Evolutionary conservation across 176 grass and related monocot genomes (phyloP).

Genomic region (Coix lacrymajobi): DNA sequence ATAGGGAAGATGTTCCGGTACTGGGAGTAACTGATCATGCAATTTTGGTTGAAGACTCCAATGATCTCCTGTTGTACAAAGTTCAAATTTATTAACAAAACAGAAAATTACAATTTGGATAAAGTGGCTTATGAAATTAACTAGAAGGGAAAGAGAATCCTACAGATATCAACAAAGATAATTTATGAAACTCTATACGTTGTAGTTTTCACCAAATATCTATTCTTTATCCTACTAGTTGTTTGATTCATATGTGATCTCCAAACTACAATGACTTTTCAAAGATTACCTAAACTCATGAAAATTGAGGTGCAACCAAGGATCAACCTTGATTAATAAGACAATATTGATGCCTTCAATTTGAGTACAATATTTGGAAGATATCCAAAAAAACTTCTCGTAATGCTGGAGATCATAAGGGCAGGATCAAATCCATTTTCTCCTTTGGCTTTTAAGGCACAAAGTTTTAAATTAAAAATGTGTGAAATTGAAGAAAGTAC

Average conservation of each 20-base stretch:
- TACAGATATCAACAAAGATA: background rate
- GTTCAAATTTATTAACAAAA: background rate
- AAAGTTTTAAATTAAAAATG: background rate
- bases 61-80: constrained; percentile 51
- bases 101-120: background rate
- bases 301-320: background rate
- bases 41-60: constrained; percentile 42
- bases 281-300: background rate
- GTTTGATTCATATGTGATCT: background rate
- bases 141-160: background rate
- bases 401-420: too few species aligned
- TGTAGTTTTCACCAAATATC: background rate
- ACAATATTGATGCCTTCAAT: too few species aligned
- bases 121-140: background rate
- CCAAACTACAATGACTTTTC: background rate
- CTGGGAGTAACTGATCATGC: constrained; percentile 53
- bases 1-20: constrained; percentile 59
- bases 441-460: background rate
- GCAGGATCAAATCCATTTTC: too few species aligned
- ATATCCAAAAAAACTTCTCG: background rate
- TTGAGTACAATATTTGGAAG: background rate
- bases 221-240: too few species aligned
- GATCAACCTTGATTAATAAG: background rate
- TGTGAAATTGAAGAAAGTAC: background rate
- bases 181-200: background rate